Evolutionary conservation across 345 rosid species (phyloP), one percentile per base, ranked within the genome.

Genomic region (Heritiera littoralis): DNA sequence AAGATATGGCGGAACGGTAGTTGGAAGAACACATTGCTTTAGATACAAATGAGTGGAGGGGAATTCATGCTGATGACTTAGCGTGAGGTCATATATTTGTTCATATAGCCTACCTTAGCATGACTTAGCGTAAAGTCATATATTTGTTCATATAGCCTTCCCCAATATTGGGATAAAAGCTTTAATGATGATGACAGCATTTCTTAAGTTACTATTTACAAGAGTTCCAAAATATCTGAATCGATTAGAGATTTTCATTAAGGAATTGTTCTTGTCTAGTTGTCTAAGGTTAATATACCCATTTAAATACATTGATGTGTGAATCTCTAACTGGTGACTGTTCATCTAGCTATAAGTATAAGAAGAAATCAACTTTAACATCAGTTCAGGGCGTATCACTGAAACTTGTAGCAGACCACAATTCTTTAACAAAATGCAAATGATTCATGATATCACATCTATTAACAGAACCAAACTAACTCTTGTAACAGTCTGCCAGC

Each of bases 171-270:
- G 28, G 28, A 23, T 23, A 23, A 23, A 23, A 23, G 28, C 28
- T 23, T 23, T 23, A 23, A 23, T 23, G 28, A 23, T 23, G 28
- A 23, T 23, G 28, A 23, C 28, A 23, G 28, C 28, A 23, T 23
- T 23, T 35, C 13, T 38, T 58, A 72, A 77, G 52, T 23, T 65
- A 55, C 38, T 55, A 64, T 28, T 32, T 64, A 64, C n/a, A 32
- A 64, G 43, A 14, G 67, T 64, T 64, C 15, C 67, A 64, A 64
- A 64, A 64, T 32, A 32, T 35, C 67, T 32, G 67, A n/a, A 63
- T 9, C 2, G 38, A 32, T 0, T 12, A 32, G 43, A 13, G 67
- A 64, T 32, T 64, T 35, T 10, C 41, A 17, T 18, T 46, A 20
- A 32, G n/a, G 35, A 35, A 40, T 12, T 35, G 20, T 68, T 9